Evolutionary conservation across 495 filamentous ascomycete genomes (phyloP).

Genomic region (Xylaria palmicola): DNA sequence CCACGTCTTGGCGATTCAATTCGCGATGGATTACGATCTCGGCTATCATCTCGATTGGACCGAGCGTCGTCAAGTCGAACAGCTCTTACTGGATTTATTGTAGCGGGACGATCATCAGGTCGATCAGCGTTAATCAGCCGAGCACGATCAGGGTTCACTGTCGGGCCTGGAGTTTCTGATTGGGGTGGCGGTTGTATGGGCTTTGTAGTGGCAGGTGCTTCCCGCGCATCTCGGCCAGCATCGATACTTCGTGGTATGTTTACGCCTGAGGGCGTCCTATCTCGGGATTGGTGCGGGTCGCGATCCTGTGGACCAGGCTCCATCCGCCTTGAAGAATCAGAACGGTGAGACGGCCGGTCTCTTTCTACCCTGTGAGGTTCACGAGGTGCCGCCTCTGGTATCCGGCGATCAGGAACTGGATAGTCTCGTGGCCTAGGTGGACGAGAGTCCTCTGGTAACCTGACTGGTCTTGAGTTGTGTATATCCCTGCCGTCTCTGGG

Average conservation of each 20-base stretch:
- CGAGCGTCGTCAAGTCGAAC: slow-evolving; percentile 51
- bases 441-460: slow-evolving; percentile 34
- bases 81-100: slow-evolving; percentile 57
- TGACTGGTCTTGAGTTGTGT: slow-evolving; percentile 34
- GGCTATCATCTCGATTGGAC: slow-evolving; percentile 42
- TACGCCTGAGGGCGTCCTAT: slow-evolving; percentile 26
- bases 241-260: slow-evolving; percentile 32
- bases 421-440: slow-evolving; percentile 24
- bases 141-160: slow-evolving; percentile 46
- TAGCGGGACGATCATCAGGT: slow-evolving; percentile 29
- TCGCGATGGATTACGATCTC: slow-evolving; percentile 45
- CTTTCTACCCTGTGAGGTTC: slow-evolving; percentile 31
- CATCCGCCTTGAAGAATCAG: slow-evolving; percentile 33
- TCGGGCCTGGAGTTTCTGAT: slow-evolving; percentile 38
- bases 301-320: slow-evolving; percentile 39
- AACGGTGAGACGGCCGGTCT: slow-evolving; percentile 29
- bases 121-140: slow-evolving; percentile 40
- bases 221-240: slow-evolving; percentile 29
- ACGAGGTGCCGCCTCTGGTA: slow-evolving; percentile 24
- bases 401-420: slow-evolving; percentile 28
- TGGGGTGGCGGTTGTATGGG: slow-evolving; percentile 31
- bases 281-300: slow-evolving; percentile 36
- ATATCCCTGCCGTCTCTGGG: slow-evolving; percentile 32
- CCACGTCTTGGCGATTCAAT: slow-evolving; percentile 52
- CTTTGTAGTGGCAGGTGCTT: slow-evolving; percentile 25